A percentile compares a stretch with the other conserved stretches of the same genome.
Evolutionary conservation across 1,284 basidiomycete species (phyloP).

Genomic region (Fomitopsis pinicola): DNA sequence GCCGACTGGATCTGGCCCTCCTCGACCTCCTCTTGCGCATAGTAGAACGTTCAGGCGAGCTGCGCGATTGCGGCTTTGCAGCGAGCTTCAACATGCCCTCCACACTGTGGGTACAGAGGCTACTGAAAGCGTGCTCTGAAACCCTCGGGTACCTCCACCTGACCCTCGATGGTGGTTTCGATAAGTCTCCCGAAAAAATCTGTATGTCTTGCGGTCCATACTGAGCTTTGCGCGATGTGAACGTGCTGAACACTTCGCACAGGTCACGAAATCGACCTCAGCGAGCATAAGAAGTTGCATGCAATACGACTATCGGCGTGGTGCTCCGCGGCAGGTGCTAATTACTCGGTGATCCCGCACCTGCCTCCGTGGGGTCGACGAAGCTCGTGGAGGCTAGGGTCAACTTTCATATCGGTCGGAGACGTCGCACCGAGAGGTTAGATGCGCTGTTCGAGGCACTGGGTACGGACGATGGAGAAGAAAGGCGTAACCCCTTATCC

Average conservation of each 20-base stretch:
- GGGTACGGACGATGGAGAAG: not conserved
- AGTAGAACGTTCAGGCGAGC: not conserved
- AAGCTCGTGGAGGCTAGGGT: not conserved
- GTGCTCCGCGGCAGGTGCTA: not conserved
- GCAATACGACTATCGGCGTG: not conserved
- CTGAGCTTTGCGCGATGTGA: not conserved
- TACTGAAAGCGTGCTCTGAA: not conserved
- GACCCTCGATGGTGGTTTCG: not conserved
- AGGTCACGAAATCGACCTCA: not conserved
- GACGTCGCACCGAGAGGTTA: not conserved
- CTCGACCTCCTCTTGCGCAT: not conserved
- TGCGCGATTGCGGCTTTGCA: not conserved
- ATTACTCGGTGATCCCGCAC: not conserved
- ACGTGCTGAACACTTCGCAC: no score
- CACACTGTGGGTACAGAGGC: not conserved
- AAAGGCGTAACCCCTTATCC: not conserved
- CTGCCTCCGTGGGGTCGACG: not conserved
- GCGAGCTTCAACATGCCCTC: not conserved
- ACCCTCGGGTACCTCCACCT: not conserved
- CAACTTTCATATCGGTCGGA: not conserved
- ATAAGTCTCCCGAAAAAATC: not conserved
- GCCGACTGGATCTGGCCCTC: not conserved
- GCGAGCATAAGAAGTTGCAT: not conserved
- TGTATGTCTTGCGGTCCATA: not conserved
- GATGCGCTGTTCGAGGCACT: not conserved